Conservation (phyloP, 352 stramenopile species). For the Globisporangium emineosum region DNA sequence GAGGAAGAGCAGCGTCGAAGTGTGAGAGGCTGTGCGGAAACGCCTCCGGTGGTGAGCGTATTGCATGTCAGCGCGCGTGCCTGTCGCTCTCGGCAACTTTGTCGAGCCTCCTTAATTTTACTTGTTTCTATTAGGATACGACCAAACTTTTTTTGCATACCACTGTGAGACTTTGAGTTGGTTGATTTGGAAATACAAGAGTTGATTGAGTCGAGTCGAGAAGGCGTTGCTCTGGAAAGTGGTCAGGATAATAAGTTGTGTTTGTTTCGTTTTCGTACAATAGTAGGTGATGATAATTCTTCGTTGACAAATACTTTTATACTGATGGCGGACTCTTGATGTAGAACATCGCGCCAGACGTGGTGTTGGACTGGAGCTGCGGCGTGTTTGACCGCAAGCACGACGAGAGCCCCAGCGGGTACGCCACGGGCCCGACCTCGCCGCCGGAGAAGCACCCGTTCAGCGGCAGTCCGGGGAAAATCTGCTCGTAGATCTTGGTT, state of each 20-base stretch:
- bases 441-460: slow-evolving; percentile 34
- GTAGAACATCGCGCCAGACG: slow-evolving; percentile 41
- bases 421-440: slow-evolving; percentile 36
- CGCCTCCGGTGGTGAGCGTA: too few relatives aligned
- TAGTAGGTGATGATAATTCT: neutral
- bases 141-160: too few relatives aligned
- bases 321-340: slow-evolving; percentile 13
- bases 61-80: too few relatives aligned
- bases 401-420: slow-evolving; percentile 17
- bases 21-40: neutral
- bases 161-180: too few relatives aligned
- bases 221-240: too few relatives aligned
- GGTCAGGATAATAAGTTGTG: neutral
- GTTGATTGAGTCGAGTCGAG: too few relatives aligned
- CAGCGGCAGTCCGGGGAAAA: slow-evolving; percentile 25
- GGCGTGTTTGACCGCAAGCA: slow-evolving; percentile 7
- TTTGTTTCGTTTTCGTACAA: neutral
- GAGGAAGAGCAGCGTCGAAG: neutral
- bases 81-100: too few relatives aligned
- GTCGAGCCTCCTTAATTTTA: too few relatives aligned
- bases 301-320: neutral
- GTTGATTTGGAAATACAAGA: too few relatives aligned
- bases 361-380: slow-evolving; percentile 44
- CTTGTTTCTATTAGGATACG: too few relatives aligned
- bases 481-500: slow-evolving; percentile 18